phyloP scores from a whole-genome alignment of 1,284 basidiomycete species.

The Ustilago sp. region DNA sequence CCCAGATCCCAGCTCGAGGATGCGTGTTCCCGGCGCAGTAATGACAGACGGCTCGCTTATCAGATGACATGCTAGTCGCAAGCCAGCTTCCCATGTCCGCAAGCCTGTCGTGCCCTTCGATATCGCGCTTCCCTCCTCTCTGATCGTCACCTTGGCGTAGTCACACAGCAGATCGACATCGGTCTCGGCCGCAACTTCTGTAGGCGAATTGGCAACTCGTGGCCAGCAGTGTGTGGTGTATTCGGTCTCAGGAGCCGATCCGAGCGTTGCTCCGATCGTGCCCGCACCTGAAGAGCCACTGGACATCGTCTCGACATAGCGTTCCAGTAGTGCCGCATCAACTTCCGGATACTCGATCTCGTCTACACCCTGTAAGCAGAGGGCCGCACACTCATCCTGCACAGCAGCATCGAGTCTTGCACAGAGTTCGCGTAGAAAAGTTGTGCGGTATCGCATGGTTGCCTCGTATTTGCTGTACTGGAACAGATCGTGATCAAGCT shows the following conservation, averaged over 20 bases:
- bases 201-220: not conserved
- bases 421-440: conserved; percentile 45
- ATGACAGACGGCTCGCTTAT: conserved; percentile 25
- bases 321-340: conserved; percentile 40
- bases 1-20: conserved; percentile 55
- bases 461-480: conserved; percentile 14
- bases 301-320: conserved; percentile 40
- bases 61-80: conserved; percentile 44
- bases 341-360: conserved; percentile 47
- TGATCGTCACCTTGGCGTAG: conserved; percentile 30
- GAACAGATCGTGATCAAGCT: conserved; percentile 39
- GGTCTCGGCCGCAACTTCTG: not conserved
- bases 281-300: conserved; percentile 10
- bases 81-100: conserved; percentile 52
- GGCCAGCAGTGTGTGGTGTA: conserved; percentile 43
- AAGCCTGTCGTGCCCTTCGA: conserved; percentile 52
- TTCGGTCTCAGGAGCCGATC: conserved; percentile 28
- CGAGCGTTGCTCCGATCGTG: conserved; percentile 3
- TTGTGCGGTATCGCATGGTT: conserved; percentile 28
- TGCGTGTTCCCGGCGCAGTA: conserved; percentile 25
- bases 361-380: conserved; percentile 26
- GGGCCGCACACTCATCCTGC: conserved; percentile 24
- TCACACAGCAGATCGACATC: conserved; percentile 18
- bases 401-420: conserved; percentile 44
- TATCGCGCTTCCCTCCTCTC: conserved; percentile 48